Base-by-base conservation (phyloP, 345 rosid species). In the Rhizophora apiculata region DNA sequence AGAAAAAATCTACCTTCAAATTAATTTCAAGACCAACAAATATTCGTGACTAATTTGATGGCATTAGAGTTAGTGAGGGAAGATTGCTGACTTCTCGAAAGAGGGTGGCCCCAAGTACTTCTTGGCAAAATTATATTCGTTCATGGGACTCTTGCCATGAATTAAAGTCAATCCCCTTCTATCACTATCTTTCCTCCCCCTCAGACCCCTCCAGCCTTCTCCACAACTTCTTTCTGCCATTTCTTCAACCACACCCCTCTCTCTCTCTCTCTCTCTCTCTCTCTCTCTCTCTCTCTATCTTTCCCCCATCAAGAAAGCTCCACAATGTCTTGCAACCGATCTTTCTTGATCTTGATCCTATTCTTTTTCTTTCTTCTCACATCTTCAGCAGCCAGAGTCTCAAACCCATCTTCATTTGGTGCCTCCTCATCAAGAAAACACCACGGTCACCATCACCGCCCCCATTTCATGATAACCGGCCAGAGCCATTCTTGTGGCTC, bases 61-160 rank as follows among this genome's bases (percentile, higher is more conserved):
- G 30, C 60, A 3, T 10, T 10, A 8, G 30, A 15, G 29, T 15
- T 10, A 61, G 58, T 20, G 29, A 26, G 1, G 31, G 52, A 24
- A 39, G 43, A 24, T 6, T 11, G 16, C 1, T 49, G 39, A n/a
- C 60, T 43, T 5, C 6, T 39, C 30, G 8, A 10, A 56, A 30
- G 26, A 43, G 18, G 19, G 65, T 3, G 76, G 60, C 11, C 60
- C 60, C 60, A 10, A 21, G 29, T 22, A 3, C 60, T 55, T 10
- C 10, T n/a, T 21, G 51, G 49, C 57, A n/a, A 54, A 54, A 60
- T 43, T 57, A 65, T 69, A 69, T 60, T 55, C 39, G 16, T 73
- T 76, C 83, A 80, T 80, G 80, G 19, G 83, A 27, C 68, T 54
- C 81, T 80, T 51, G 85, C 82, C 51, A 56, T 43, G 57, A 60